Base-by-base conservation (phyloP, 2,329 filamentous ascomycete species). In the Davidsoniella australis region DNA sequence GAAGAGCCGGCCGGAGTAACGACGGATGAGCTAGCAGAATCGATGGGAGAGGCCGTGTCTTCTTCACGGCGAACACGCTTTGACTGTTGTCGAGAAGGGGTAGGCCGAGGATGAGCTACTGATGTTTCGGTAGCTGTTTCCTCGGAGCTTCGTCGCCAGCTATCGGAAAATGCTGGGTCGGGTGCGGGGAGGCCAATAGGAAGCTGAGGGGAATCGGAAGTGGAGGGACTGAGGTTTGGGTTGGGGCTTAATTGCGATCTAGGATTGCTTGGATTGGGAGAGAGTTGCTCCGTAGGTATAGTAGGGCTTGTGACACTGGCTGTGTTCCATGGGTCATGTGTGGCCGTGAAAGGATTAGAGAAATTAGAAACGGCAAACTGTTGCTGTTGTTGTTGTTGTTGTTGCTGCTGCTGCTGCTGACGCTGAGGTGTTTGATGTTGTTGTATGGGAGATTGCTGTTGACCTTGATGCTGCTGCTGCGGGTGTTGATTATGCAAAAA, bases 401-500 rank as follows among this genome's bases (percentile, higher is more conserved):
- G n/a, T n/a, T n/a, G 44, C 17, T 41, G 47, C n/a, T 45, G 47
- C 12, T 49, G 48, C 17, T 41, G 42, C n/a, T 44, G 48, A 8
- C 20, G 20, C 1, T 5, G 20, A 2, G 20, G 20, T 23, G 20
- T 23, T 23, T 23, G 20, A 5, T 23, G 20, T 23, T 5, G 20
- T 23, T 23, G 47, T 20, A 24, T 23, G 4, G 38, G 41, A 23
- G 29, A 36, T 36, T 9, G 43, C 4, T 14, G 42, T 24, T 18
- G 43, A 33, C 33, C 26, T 29, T 12, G 37, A 29, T n/a, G 43
- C 20, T 20, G 20, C 20, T 20, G 20, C 20, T 20, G 46, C 24
- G n/a, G 38, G 4, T 48, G 46, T 20, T 45, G 47, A 36, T 26
- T 17, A 7, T 44, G 41, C 14, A 49, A 43, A 45, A 43, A 49